Evolutionary conservation across 169 alveolate genomes (phyloP).

Genomic region (Cryptosporidium baileyi): DNA sequence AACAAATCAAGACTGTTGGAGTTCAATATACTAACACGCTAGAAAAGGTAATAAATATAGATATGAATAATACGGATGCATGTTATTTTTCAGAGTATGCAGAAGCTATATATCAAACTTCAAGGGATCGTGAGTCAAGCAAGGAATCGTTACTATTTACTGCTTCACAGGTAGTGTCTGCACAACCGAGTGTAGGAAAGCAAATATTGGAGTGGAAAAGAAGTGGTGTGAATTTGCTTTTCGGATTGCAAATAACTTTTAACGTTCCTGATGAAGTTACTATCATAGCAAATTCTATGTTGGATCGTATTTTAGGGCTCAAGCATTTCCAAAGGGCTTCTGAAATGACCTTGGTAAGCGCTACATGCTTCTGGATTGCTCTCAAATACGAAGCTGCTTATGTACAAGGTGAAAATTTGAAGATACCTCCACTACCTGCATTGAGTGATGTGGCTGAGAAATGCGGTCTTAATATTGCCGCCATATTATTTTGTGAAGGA

Average conservation of each 20-base stretch:
- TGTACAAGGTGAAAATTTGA: constrained; percentile 67
- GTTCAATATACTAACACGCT: constrained; percentile 30
- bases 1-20: constrained; percentile 39
- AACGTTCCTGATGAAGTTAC: constrained; percentile 68
- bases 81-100: constrained; percentile 65
- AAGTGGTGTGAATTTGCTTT: constrained; percentile 59
- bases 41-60: constrained; percentile 41
- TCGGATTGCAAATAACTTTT: constrained; percentile 57
- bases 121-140: constrained; percentile 37
- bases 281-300: constrained; percentile 63
- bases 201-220: constrained; percentile 64
- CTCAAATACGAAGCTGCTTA: constrained; percentile 61
- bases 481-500: constrained; percentile 61
- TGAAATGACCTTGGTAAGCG: constrained; percentile 68
- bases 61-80: constrained; percentile 50
- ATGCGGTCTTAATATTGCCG: constrained; percentile 67
- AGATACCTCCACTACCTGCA: constrained; percentile 60
- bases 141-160: constrained; percentile 52
- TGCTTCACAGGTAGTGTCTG: constrained; percentile 65
- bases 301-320: constrained; percentile 68
- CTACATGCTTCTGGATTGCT: constrained; percentile 68
- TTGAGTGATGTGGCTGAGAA: constrained; percentile 68
- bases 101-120: constrained; percentile 68
- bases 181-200: constrained; percentile 68
- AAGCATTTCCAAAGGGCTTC: constrained; percentile 68